Evolutionary conservation across 2,329 filamentous ascomycete genomes (phyloP), one percentile per base, ranked within the genome.

Genomic region (Alternaria viburni): DNA sequence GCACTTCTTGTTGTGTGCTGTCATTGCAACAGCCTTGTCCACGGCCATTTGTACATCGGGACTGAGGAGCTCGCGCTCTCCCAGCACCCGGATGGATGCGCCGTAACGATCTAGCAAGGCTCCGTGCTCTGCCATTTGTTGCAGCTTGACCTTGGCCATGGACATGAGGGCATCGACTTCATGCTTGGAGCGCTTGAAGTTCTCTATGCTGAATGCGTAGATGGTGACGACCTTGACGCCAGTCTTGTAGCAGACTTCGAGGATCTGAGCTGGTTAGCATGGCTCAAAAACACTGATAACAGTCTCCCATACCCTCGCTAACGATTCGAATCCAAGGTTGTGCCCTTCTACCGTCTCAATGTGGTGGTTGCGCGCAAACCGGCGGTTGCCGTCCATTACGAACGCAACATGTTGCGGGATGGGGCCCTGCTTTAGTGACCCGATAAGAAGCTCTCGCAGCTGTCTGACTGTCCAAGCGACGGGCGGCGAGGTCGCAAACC

Each of bases 201-300:
- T 99, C 82, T 99, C 96, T 75, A 99, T 97, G 77, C 93, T 97
- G 82, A 99, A 99, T 15, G 96, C 96, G 80, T 98, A 99, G 67
- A 99, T 93, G 5, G 96, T 98, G 43, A 99, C 95, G 9, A 97
- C 93, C 80, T 96, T 95, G 67, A 99, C 95, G 58, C 96, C 96
- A 62, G 92, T 93, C 79, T 97, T 97, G 85, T 98, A 99, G 86
- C 96, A 98, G 59, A 99, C 92, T 81, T 99, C 96, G 63, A 99
- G 89, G 57, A 98, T 93, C 91, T 83, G 58, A 47, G 9, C 7
- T 19, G 13, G 12, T 69, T 21, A 68, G 66, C 56, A 61, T 92
- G 71, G 36, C 13, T 6, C 11, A 46, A 44, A 62, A 5, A 62
- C 12, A 47, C 30, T 17, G 43, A 13, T 43, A 21, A 1, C 32